These are phyloP conservation scores for Trametes pubescens DNA, from an alignment of 1,284 basidiomycete species.

Conservation along the genomic window DNA sequence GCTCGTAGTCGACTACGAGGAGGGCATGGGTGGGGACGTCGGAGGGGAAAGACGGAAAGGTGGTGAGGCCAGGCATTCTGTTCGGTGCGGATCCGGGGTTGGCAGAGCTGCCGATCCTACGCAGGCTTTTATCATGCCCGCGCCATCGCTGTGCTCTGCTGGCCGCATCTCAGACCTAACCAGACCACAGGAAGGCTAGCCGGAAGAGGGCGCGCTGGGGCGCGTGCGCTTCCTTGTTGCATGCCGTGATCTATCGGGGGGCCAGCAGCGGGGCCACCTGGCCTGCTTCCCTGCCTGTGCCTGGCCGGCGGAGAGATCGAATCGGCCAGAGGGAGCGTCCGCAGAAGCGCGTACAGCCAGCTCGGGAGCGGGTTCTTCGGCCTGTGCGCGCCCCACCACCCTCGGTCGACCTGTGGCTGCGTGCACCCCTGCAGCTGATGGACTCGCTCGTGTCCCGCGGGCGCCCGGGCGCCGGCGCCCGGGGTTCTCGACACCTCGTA, in stretches of 20 bases:
- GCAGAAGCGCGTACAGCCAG: constrained; percentile 13
- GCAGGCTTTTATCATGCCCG: constrained; percentile 34
- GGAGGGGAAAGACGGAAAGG: constrained; percentile 46
- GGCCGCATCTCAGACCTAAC: constrained; percentile 23
- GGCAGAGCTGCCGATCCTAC: constrained; percentile 5
- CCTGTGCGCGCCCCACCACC: constrained; percentile 8
- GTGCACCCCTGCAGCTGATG: constrained; percentile 12
- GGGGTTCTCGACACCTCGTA: constrained; percentile 20
- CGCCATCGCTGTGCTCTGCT: constrained; percentile 21
- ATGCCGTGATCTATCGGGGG: constrained; percentile 28
- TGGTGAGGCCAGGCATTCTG: constrained; percentile 43
- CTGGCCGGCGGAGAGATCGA: constrained; percentile 27
- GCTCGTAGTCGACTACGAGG: constrained; percentile 48
- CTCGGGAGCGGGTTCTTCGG: constrained; percentile 22
- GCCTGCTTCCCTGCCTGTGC: constrained; percentile 28
- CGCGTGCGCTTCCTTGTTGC: constrained; percentile 23
- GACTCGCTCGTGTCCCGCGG: constrained; percentile 22
- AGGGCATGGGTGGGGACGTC: constrained; percentile 49
- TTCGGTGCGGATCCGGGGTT: constrained; percentile 18
- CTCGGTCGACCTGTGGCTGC: constrained; percentile 18
- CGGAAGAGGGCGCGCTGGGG: constrained; percentile 29
- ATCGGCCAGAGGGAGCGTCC: constrained; percentile 20
- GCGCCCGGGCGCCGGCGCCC: constrained; percentile 25
- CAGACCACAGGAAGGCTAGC: constrained; percentile 28
- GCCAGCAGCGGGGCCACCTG: constrained; percentile 22